Evolutionary conservation across 495 filamentous ascomycete genomes (phyloP).

Genomic region (Penicillium bovifimosum): DNA sequence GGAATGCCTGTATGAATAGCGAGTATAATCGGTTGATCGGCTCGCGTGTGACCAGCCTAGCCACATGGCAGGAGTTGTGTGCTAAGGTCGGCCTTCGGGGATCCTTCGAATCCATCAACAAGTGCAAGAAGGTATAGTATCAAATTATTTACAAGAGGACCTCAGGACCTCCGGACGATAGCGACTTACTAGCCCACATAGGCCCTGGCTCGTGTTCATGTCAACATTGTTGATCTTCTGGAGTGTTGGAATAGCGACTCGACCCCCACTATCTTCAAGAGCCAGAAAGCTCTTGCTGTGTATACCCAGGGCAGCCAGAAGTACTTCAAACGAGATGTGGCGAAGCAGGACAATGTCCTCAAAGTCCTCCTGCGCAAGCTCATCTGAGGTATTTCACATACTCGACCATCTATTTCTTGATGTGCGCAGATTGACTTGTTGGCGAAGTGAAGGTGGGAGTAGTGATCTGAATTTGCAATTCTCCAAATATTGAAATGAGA

Average conservation of each 20-base stretch:
- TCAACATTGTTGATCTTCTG: constrained; percentile 51
- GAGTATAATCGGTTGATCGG: constrained; percentile 24
- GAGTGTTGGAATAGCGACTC: constrained; percentile 32
- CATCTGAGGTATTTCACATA: background rate
- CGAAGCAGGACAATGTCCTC: constrained; percentile 38
- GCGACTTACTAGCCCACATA: constrained; percentile 1
- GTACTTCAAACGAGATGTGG: constrained; percentile 28
- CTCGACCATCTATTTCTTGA: too few relatives aligned
- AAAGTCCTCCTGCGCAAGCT: constrained; percentile 33
- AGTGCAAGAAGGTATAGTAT: constrained; percentile 40
- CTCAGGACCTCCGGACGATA: background rate
- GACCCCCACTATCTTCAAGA: constrained; percentile 26
- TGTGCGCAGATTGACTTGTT: too few relatives aligned
- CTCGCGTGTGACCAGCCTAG: constrained; percentile 8
- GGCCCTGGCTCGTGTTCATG: constrained; percentile 28
- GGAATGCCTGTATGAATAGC: constrained; percentile 15
- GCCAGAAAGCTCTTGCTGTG: constrained; percentile 21
- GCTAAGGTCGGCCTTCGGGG: constrained; percentile 25
- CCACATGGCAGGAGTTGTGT: constrained; percentile 28
- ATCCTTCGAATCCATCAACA: constrained; percentile 24
- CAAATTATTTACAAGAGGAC: background rate
- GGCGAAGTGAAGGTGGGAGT: too few relatives aligned
- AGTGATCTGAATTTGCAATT: too few relatives aligned
- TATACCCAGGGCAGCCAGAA: constrained; percentile 33
- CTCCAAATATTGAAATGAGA: background rate